These are phyloP conservation scores for Neofusicoccum sp. DNA, from an alignment of 2,329 filamentous ascomycete genomes.

Conservation along the genomic window DNA sequence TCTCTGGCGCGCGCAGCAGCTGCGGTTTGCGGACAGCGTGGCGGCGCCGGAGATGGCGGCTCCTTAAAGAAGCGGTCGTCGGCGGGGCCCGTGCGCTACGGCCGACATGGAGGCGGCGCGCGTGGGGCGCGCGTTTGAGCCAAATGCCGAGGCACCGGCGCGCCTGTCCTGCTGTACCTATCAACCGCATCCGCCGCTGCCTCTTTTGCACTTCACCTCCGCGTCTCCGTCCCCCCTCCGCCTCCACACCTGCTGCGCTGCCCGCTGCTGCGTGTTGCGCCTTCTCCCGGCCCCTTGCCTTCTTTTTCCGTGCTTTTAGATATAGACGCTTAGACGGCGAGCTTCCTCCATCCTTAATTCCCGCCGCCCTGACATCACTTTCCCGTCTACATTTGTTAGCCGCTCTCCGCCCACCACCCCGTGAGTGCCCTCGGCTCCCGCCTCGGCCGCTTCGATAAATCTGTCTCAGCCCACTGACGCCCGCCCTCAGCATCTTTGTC, in stretches of 20 bases:
- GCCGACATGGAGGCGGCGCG: background rate
- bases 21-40: background rate
- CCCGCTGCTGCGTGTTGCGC: background rate
- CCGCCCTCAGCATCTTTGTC: background rate
- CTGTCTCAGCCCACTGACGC: background rate
- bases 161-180: background rate
- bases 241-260: background rate
- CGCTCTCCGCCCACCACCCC: background rate
- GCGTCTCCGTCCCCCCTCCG: background rate
- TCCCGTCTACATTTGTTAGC: conserved; percentile 11
- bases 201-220: background rate
- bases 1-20: background rate
- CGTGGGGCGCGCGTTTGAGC: background rate
- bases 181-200: background rate
- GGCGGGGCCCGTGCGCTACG: conserved; percentile 5
- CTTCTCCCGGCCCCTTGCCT: background rate
- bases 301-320: conserved; percentile 7
- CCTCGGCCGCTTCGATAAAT: background rate
- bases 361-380: conserved; percentile 14
- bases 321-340: conserved; percentile 5
- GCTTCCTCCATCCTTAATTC: background rate
- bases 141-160: conserved; percentile 3
- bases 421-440: background rate
- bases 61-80: background rate
- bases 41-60: background rate